Evolutionary conservation across 331 rosid species (phyloP), one percentile per base, ranked within the genome.

Genomic region (Dryas integrifolia): DNA sequence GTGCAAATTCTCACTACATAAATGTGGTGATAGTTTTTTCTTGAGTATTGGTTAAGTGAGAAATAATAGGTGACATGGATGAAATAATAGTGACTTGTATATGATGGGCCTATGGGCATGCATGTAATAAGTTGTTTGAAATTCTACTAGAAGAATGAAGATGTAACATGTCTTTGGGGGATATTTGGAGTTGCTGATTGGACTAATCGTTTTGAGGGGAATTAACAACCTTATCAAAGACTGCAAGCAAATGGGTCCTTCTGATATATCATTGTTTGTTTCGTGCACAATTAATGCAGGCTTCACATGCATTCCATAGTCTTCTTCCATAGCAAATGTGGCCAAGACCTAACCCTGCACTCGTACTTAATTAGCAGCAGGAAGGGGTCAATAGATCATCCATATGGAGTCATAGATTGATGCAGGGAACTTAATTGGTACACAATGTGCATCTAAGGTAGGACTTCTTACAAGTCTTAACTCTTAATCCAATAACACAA

Each of bases 161-260:
- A 35, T 38, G 62, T 69, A 52, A 40, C 40, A 44, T 40, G 43
- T 45, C 55, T 21, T n/a, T 47, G 65, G 21, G 70, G 48, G 48
- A 26, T 12, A 35, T 49, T 41, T 68, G 63, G 56, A 52, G 15
- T 35, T 26, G 75, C 26, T 68, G 57, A 76, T 24, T 67, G 56
- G 73, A 75, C 79, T 13, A 5, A 76, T 21, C 49, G 8, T n/a
- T 76, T 69, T 49, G 47, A 63, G 51, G 70, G 64, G 70, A 38
- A 18, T 18, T 18, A 18, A 15, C 75, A 51, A 30, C 7, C 63
- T 56, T 13, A 24, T 11, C 9, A 41, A 50, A 26, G 40, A 6
- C 45, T 15, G 57, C 47, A 51, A 61, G 75, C 57, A 41, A 76
- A 60, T 49, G 69, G 75, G 76, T 60, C 75, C 58, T 60, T 58